Evolutionary conservation across 306 rosid genomes (phyloP), one percentile per base, ranked within the genome.

Genomic region (Coriaria nepalensis): DNA sequence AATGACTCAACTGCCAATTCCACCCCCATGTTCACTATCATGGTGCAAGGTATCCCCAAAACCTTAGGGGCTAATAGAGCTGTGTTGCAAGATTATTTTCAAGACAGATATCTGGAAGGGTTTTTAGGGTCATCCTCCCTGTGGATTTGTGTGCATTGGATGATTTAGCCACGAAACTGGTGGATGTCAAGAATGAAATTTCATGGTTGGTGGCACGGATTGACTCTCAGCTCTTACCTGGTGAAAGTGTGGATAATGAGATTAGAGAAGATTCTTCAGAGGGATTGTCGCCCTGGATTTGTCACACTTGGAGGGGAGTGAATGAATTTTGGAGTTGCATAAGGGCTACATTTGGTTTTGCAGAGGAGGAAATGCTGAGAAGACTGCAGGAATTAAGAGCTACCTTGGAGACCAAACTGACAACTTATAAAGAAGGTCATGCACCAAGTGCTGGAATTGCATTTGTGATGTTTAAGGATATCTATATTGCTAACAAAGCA

Each of bases 91-190:
- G 94, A 90, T 67, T 85, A 90, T 68, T 79, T 88, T 55, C 92
- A 79, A 40, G 75, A 77, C 68, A 81, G 76, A 67, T 90, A 88
- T 56, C 95, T 1, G 98, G 98, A 40, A 85, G 84, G 78, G 80
- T 90, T 45, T 85, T 68, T 52, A 81, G 66, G 74, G 78, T 90
- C 15, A 70, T 90, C 52, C 55, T 77, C 53, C 98, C 98, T 0
- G 79, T 85, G 81, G 94, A 90, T 77, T 81, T 90, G 72, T 79
- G 94, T 62, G 95, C 98, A 0, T 75, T 90, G 82, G 98, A 85
- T 39, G 98, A 78, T 48, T 73, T 90, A 60, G 92, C 87, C 4
- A 52, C 67, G 0, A 87, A 90, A 37, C 59, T 90, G 69, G 68
- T 85, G 49, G 66, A 40, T 35, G 85, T 81, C 33, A 67, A 92